Conservation (phyloP, 176 grass and related monocot genomes). For the Oryza rufipogon region DNA sequence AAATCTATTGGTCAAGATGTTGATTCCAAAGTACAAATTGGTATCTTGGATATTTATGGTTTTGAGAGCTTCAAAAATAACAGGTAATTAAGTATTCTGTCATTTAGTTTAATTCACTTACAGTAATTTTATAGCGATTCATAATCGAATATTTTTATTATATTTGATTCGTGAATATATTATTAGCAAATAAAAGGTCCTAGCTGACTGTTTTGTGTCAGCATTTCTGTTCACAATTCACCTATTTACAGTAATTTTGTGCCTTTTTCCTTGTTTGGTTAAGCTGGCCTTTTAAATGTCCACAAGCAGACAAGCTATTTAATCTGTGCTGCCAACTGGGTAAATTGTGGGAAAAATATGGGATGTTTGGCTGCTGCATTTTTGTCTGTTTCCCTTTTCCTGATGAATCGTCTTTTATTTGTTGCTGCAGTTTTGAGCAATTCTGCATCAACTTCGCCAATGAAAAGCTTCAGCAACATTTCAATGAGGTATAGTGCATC, state of each 20-base stretch:
- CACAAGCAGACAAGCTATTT: background rate
- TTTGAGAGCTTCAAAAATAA: conserved; percentile 98
- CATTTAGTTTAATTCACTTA: conserved; percentile 18
- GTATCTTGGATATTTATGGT: conserved; percentile 98
- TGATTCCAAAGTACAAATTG: conserved; percentile 91
- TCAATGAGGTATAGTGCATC: conserved; percentile 71
- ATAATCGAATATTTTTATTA: background rate
- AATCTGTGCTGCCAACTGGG: background rate
- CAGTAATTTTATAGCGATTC: background rate
- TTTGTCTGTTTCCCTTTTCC: background rate
- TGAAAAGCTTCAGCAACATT: conserved; percentile 99
- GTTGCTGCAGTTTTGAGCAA: conserved; percentile 83
- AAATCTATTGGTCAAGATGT: conserved; percentile 97
- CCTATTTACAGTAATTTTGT: background rate
- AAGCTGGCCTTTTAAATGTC: background rate
- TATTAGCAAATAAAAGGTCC: background rate
- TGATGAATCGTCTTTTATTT: conserved; percentile 30
- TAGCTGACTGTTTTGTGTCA: conserved; percentile 12
- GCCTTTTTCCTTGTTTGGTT: conserved; percentile 4
- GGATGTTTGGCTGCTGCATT: conserved; percentile 10
- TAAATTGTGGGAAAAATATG: conserved; percentile 7
- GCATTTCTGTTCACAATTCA: background rate
- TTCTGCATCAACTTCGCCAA: conserved; percentile 99
- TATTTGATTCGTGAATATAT: background rate
- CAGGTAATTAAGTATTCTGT: conserved; percentile 49